Evolutionary conservation across 495 filamentous ascomycete genomes (phyloP).

Genomic region (Alectoria sarmentosa): DNA sequence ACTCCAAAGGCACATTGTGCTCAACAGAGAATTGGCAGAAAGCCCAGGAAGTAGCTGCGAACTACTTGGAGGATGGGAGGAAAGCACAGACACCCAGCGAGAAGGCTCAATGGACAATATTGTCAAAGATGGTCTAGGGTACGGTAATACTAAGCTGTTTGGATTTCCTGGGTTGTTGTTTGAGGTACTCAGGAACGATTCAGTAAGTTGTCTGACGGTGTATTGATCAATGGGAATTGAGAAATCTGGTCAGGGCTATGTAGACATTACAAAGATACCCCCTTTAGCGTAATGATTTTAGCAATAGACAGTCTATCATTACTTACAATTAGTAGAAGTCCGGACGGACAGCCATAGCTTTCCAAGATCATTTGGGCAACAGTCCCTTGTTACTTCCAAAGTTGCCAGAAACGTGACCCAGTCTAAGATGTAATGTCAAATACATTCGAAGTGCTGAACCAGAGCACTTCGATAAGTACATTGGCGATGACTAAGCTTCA

Average conservation of each 20-base stretch:
- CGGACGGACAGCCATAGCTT: neutral
- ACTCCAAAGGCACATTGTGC: slow-evolving; percentile 71
- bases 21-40: slow-evolving; percentile 86
- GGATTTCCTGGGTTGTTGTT: slow-evolving; percentile 91
- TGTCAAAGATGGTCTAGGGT: slow-evolving; percentile 44
- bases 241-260: neutral
- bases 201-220: slow-evolving; percentile 83
- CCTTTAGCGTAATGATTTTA: neutral
- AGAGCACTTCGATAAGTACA: neutral
- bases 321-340: no score
- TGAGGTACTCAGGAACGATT: slow-evolving; percentile 90
- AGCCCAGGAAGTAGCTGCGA: slow-evolving; percentile 88
- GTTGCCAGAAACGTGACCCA: neutral
- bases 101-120: slow-evolving; percentile 36
- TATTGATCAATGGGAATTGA: slow-evolving; percentile 43
- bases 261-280: neutral
- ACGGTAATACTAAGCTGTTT: slow-evolving; percentile 80
- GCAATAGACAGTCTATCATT: neutral
- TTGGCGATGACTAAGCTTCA: slow-evolving; percentile 16
- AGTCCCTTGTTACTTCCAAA: neutral
- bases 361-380: neutral
- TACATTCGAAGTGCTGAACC: neutral
- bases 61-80: slow-evolving; percentile 84
- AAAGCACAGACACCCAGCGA: slow-evolving; percentile 48
- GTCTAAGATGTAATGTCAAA: neutral